These are phyloP conservation scores for Fusarium tupiense DNA, from an alignment of 2,329 filamentous ascomycete species.

Conservation along the genomic window DNA sequence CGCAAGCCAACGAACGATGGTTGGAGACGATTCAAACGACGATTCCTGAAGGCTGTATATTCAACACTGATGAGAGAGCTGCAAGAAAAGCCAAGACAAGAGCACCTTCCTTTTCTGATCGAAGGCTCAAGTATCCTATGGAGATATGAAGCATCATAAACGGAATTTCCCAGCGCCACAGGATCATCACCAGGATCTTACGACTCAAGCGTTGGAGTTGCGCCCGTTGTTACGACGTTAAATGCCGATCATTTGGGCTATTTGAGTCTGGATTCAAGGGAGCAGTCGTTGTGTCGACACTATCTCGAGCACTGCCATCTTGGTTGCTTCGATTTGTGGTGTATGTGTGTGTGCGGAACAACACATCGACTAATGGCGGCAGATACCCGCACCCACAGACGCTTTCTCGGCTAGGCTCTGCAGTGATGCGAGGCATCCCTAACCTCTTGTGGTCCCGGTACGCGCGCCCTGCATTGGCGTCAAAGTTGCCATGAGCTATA, in stretches of 20 bases:
- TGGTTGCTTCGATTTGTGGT: background rate
- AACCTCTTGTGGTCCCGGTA: constrained; percentile 7
- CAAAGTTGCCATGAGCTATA: background rate
- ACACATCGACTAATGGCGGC: background rate
- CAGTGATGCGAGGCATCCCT: background rate
- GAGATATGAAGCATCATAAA: constrained; percentile 24
- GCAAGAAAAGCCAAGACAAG: background rate
- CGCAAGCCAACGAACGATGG: constrained; percentile 35
- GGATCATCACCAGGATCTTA: background rate
- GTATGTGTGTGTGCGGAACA: background rate
- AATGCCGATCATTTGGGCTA: background rate
- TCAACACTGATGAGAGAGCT: constrained; percentile 10
- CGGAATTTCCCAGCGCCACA: constrained; percentile 2
- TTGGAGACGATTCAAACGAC: constrained; percentile 32
- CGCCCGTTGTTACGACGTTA: background rate
- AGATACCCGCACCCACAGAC: background rate
- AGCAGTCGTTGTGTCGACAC: background rate
- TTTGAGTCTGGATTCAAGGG: background rate
- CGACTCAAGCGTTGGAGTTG: background rate
- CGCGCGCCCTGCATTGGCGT: background rate
- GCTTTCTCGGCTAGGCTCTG: background rate
- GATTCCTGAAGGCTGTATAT: constrained; percentile 29
- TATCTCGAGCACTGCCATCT: background rate
- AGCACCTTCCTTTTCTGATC: constrained; percentile 9
- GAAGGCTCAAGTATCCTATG: constrained; percentile 31